These are phyloP conservation scores for Irineochytrium annulatum DNA, from an alignment of 192 early-diverging fungal genomes.

Conservation along the genomic window DNA sequence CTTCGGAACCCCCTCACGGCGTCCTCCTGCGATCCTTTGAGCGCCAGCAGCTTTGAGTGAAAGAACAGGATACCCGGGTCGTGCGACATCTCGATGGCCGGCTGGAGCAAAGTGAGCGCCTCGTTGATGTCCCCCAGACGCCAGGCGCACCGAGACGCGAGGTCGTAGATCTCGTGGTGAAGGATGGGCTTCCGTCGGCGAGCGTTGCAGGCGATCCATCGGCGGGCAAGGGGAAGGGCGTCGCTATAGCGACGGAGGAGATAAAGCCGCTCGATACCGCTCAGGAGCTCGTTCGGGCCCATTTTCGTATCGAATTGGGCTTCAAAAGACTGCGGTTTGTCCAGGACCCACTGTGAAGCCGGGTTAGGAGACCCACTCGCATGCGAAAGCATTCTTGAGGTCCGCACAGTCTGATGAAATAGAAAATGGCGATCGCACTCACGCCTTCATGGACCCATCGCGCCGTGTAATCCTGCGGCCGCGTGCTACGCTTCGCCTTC, in stretches of 20 bases:
- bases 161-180: conserved; percentile 7
- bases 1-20: background rate
- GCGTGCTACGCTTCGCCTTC: background rate
- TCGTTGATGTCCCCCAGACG: background rate
- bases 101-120: background rate
- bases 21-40: background rate
- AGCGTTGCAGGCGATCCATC: conserved; percentile 6
- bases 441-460: background rate
- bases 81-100: background rate
- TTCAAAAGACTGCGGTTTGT: too few species aligned
- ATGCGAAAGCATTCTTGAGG: too few species aligned
- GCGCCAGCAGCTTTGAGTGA: background rate
- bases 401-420: too few species aligned
- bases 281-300: background rate
- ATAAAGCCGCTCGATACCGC: background rate
- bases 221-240: background rate
- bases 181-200: conserved; percentile 1
- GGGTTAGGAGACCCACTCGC: background rate
- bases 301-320: conserved; percentile 7
- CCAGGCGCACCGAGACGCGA: background rate
- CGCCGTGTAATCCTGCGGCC: background rate
- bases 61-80: background rate
- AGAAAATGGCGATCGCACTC: too few species aligned
- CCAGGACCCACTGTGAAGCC: conserved; percentile 4
- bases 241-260: background rate